phyloP scores from a whole-genome alignment of 345 rosid species.

The Hibiscus syriacus region DNA sequence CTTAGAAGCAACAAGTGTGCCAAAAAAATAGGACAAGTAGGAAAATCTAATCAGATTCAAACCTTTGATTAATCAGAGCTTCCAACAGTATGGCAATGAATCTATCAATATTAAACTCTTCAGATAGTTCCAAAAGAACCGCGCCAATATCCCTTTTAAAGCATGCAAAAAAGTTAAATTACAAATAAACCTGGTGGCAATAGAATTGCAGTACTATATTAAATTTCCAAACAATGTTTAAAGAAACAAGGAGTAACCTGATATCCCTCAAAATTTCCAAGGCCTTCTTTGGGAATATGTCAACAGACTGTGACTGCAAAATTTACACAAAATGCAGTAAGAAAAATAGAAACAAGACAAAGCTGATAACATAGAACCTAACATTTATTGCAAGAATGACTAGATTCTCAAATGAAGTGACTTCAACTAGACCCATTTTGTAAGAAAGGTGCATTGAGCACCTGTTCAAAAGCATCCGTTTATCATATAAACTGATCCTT shows the following conservation, averaged over 20 bases:
- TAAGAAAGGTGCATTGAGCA: neutral
- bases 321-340: slow-evolving; percentile 19
- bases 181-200: slow-evolving; percentile 3
- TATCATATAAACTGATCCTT: neutral
- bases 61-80: slow-evolving; percentile 67
- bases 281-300: slow-evolving; percentile 55
- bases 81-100: slow-evolving; percentile 58
- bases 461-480: neutral
- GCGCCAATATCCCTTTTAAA: slow-evolving; percentile 49
- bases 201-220: neutral
- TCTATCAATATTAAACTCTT: slow-evolving; percentile 66
- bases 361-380: neutral
- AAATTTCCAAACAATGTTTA: neutral
- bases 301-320: slow-evolving; percentile 54
- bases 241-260: slow-evolving; percentile 35
- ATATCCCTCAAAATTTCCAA: slow-evolving; percentile 61
- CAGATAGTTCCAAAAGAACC: slow-evolving; percentile 53
- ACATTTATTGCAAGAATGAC: neutral
- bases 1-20: slow-evolving; percentile 2
- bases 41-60: slow-evolving; percentile 13
- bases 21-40: slow-evolving; percentile 2
- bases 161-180: slow-evolving; percentile 8
- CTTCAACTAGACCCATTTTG: neutral
- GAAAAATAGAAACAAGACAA: slow-evolving; percentile 7
- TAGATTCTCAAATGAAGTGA: neutral